Evolutionary conservation across 495 filamentous ascomycete genomes (phyloP).

Genomic region (Trichocladium antarcticum): DNA sequence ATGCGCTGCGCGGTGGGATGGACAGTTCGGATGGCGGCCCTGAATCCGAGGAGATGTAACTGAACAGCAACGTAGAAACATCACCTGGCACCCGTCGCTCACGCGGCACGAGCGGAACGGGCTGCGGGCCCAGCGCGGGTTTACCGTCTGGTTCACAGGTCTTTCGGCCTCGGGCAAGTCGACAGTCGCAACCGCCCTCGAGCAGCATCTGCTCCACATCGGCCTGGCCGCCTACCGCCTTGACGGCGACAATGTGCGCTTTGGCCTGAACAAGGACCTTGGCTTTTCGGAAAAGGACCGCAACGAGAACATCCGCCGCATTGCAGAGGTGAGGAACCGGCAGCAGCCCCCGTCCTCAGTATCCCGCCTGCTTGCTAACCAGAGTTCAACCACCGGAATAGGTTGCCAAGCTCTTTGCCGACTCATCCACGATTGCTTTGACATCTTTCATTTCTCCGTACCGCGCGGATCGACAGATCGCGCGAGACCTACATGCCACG

Average conservation of each 20-base stretch:
- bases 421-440: constrained; percentile 73
- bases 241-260: constrained; percentile 97
- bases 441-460: constrained; percentile 98
- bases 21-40: no score
- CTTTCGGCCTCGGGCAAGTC: constrained; percentile 93
- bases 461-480: constrained; percentile 68
- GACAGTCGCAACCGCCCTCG: constrained; percentile 87
- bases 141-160: constrained; percentile 96
- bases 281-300: constrained; percentile 88
- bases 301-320: constrained; percentile 93
- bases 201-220: constrained; percentile 84
- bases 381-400: constrained; percentile 16
- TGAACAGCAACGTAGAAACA: constrained; percentile 54
- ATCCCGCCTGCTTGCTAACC: neutral
- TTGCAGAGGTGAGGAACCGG: constrained; percentile 85
- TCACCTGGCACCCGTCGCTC: constrained; percentile 92
- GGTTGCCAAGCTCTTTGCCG: constrained; percentile 94
- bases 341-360: neutral
- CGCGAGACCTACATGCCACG: constrained; percentile 63
- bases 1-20: no score
- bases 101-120: constrained; percentile 71
- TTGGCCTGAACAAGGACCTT: constrained; percentile 94
- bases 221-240: constrained; percentile 79
- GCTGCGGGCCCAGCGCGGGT: constrained; percentile 72
- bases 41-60: neutral